Evolutionary conservation across 768 basidiomycete genomes (phyloP).

Genomic region (Kwoniella mangroviensis): DNA sequence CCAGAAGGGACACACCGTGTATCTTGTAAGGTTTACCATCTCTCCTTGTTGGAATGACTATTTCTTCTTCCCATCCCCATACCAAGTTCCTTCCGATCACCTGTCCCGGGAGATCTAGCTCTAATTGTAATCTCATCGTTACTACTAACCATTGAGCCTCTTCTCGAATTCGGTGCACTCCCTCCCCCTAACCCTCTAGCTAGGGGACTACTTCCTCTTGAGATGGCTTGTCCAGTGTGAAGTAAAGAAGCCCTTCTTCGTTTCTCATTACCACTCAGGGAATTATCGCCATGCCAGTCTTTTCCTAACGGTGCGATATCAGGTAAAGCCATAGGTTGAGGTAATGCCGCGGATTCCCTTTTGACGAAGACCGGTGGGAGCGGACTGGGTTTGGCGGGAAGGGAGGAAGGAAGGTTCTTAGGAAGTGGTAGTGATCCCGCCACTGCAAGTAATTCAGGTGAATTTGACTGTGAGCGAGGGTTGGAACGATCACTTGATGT

Average conservation of each 20-base stretch:
- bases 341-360: slow-evolving; percentile 43
- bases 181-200: neutral
- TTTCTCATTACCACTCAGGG: slow-evolving; percentile 42
- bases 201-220: neutral
- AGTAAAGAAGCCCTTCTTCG: slow-evolving; percentile 19
- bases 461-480: neutral
- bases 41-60: neutral
- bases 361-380: slow-evolving; percentile 46
- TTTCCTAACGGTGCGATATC: slow-evolving; percentile 41
- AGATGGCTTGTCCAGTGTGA: neutral
- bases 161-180: slow-evolving; percentile 7
- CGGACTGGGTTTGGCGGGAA: slow-evolving; percentile 33
- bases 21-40: too few relatives aligned
- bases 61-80: neutral
- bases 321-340: slow-evolving; percentile 46
- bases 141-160: neutral
- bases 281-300: slow-evolving; percentile 41
- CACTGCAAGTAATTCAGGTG: neutral
- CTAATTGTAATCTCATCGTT: neutral
- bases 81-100: neutral
- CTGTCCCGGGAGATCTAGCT: neutral
- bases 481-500: neutral
- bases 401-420: slow-evolving; percentile 27
- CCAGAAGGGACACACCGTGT: too few relatives aligned
- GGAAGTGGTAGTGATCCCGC: slow-evolving; percentile 25